Base-by-base conservation (phyloP, 2,329 filamentous ascomycete species). In the Botrytis fragariae region DNA sequence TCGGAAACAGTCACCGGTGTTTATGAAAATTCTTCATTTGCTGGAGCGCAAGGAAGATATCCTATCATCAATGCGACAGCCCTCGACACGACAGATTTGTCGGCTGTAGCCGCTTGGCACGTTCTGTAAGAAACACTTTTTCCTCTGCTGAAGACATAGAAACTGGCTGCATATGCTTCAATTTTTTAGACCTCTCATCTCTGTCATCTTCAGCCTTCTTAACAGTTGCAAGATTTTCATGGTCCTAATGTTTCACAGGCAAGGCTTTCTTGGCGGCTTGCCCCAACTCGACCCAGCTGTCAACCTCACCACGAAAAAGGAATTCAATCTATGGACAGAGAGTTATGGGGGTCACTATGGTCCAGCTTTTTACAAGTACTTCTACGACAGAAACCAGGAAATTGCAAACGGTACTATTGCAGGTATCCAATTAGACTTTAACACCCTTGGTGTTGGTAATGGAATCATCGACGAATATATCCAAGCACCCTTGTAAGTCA, bases 371-470 rank as follows among this genome's bases (percentile, higher is more conserved):
- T 88, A 87, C 22, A 83, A 85, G 35, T 83, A 84, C 59, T 87
- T 86, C 80, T 85, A 90, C 77, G 81, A 87, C 72, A 89, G 93
- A 81, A 93, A 93, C 76, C 80, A 84, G 29, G 83, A 84, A 73
- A 86, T 87, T n/a, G 77, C 80, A 44, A 86, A 84, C 62, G 86
- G 88, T 4, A 80, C 84, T 1, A 75, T 87, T 1, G 78, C 85
- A n/a, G 84, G 82, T 51, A 88, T 87, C 3, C 82, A 90, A 4
- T 86, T 92, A 62, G 85, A 87, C 71, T 83, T 93, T 16, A 83
- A 84, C 32, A 87, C 90, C 0, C 81, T 93, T 0, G 91, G 91
- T 45, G 90, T 93, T 74, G 84, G 92, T 72, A 92, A 93, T 79
- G 91, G 90, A 22, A 87, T 90, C 74, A 83, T 93, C 54, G 92